phyloP scores from a whole-genome alignment of 495 filamentous ascomycete genomes.

The Xylaria curta region DNA sequence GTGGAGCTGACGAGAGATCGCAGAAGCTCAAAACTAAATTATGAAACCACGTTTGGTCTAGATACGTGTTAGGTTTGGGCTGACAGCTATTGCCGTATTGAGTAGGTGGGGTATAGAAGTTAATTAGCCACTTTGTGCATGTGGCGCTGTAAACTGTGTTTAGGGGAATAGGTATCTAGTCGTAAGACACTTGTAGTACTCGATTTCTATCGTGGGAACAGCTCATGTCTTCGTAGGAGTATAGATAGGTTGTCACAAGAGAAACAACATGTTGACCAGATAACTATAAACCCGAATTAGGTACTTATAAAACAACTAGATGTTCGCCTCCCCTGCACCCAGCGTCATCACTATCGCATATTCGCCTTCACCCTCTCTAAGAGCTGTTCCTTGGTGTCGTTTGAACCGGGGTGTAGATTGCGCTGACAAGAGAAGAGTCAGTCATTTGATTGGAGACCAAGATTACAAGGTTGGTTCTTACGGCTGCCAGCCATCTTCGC shows the following conservation, averaged over 20 bases:
- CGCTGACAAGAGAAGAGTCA: slow-evolving; percentile 57
- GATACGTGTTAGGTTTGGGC: not conserved
- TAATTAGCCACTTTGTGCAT: not conserved
- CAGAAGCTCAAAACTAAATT: not conserved
- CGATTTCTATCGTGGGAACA: not conserved
- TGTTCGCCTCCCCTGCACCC: not conserved
- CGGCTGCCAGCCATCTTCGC: slow-evolving; percentile 74
- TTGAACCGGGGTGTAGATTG: slow-evolving; percentile 69
- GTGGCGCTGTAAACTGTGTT: not conserved
- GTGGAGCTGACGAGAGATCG: not conserved
- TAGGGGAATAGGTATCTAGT: no score
- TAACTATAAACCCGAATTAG: not conserved
- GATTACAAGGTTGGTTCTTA: slow-evolving; percentile 51
- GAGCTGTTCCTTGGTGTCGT: slow-evolving; percentile 75
- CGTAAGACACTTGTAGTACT: not conserved
- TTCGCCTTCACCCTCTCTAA: slow-evolving; percentile 83
- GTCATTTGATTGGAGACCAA: not conserved
- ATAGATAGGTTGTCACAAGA: not conserved
- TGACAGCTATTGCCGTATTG: not conserved
- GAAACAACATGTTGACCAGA: not conserved
- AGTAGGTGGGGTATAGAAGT: slow-evolving; percentile 5
- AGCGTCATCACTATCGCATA: slow-evolving; percentile 54
- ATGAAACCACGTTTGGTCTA: slow-evolving; percentile 9
- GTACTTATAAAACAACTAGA: not conserved
- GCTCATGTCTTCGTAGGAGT: not conserved